Evolutionary conservation across 371 early-diverging fungal genomes (phyloP).

Genomic region (Lichtheimia ramosa): DNA sequence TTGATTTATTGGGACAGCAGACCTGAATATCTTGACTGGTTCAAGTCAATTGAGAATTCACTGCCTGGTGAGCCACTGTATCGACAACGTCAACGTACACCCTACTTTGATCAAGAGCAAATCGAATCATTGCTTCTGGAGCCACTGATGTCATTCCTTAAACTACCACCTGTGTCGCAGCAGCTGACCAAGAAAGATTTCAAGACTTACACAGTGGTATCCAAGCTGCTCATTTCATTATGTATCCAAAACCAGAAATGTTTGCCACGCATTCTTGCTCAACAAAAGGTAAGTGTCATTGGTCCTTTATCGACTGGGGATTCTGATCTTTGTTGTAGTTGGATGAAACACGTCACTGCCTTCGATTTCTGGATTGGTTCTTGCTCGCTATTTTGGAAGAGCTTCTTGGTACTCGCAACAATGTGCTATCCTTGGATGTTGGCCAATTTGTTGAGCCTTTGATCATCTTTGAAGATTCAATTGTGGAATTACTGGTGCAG

Average conservation of each 20-base stretch:
- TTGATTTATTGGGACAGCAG: slow-evolving; percentile 43
- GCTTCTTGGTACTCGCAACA: background rate
- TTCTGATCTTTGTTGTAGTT: slow-evolving; percentile 16
- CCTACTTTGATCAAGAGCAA: slow-evolving; percentile 34
- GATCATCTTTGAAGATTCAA: slow-evolving; percentile 33
- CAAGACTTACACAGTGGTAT: slow-evolving; percentile 35
- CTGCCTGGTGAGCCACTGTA: slow-evolving; percentile 16
- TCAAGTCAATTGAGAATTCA: slow-evolving; percentile 30
- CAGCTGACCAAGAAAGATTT: slow-evolving; percentile 53
- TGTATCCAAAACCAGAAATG: slow-evolving; percentile 31
- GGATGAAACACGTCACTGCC: slow-evolving; percentile 41
- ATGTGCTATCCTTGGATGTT: background rate
- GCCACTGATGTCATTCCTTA: slow-evolving; percentile 33
- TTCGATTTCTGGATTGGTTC: slow-evolving; percentile 54
- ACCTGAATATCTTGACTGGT: slow-evolving; percentile 33
- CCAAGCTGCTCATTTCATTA: slow-evolving; percentile 35
- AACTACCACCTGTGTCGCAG: slow-evolving; percentile 30
- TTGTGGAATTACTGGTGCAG: slow-evolving; percentile 41
- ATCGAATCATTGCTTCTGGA: slow-evolving; percentile 24
- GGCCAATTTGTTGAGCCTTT: slow-evolving; percentile 21
- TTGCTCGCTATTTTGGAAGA: slow-evolving; percentile 30
- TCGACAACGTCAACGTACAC: slow-evolving; percentile 11
- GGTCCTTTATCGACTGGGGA: background rate
- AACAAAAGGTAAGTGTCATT: slow-evolving; percentile 32
- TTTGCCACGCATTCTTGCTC: slow-evolving; percentile 27